Conservation (phyloP, 2,329 filamentous ascomycete genomes). For the Neonectria magnoliae region DNA sequence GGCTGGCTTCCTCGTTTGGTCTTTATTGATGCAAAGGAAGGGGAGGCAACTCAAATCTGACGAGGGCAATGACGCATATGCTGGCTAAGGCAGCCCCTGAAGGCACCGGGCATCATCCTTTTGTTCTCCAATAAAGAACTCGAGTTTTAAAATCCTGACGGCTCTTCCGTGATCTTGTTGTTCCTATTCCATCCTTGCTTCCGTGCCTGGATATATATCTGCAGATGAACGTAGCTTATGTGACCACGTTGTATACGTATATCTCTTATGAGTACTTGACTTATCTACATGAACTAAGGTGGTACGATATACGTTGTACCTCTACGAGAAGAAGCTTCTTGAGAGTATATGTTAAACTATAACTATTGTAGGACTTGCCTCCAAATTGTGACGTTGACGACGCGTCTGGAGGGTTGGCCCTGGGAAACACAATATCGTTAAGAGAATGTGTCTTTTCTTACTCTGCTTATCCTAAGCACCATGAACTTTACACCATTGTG, state of each 20-base stretch:
- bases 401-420: too few relatives aligned
- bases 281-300: not conserved
- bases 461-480: too few relatives aligned
- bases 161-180: slow-evolving; percentile 11
- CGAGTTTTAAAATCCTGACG: slow-evolving; percentile 40
- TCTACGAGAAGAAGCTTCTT: not conserved
- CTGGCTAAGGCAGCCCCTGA: slow-evolving; percentile 51
- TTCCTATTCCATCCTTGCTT: slow-evolving; percentile 31
- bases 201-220: not conserved
- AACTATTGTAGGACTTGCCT: not conserved
- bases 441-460: too few relatives aligned
- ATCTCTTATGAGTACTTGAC: not conserved
- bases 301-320: not conserved
- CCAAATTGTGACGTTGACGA: too few relatives aligned
- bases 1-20: slow-evolving; percentile 59
- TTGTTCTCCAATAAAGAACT: slow-evolving; percentile 53
- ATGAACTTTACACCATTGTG: too few relatives aligned
- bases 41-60: slow-evolving; percentile 48
- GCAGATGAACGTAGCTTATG: slow-evolving; percentile 33
- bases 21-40: slow-evolving; percentile 54
- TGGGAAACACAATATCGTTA: too few relatives aligned
- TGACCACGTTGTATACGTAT: slow-evolving; percentile 21
- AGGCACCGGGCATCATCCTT: slow-evolving; percentile 53
- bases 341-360: not conserved
- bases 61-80: slow-evolving; percentile 51